Evolutionary conservation across 768 basidiomycete genomes (phyloP), one percentile per base, ranked within the genome.

Genomic region (Dictyophora rubrovolvata): DNA sequence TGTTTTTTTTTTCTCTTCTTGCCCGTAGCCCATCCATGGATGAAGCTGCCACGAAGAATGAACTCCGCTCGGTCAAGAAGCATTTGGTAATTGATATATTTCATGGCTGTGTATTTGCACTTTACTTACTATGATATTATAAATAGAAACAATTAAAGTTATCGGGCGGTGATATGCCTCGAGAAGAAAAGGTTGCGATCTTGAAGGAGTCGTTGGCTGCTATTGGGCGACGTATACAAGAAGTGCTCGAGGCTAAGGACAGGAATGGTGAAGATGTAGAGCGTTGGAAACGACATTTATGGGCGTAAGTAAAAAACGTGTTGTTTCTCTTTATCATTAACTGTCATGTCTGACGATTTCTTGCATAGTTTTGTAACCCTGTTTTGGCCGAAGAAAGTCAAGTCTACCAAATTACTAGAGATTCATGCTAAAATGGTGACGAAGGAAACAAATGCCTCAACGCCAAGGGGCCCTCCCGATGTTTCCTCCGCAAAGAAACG

Each of bases 331-430:
- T 60, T 49, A 34, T 52, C 34, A 5, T 10, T 48, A 16, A 20
- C n/a, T 35, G 16, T 21, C 28, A 33, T 48, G 48, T 54, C 33
- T 36, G 16, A 22, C 36, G 16, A 54, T 47, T 16, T 28, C 28
- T 33, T 55, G 34, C 50, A 11, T 66, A 93, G 91, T 36, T 97
- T 97, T 63, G 93, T 96, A 50, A 93, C 92, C 2, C 78, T 93
- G 56, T 97, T 97, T 73, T 97, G 94, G 94, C 94, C 94, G 5
- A 90, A 95, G 77, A 91, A 94, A 72, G 93, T 97, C 63, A 93
- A 88, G 69, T 91, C 93, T 12, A 84, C 82, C 16, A 96, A 96
- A 71, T 75, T 97, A 42, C 89, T 94, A 71, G 92, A 93, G 68
- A 95, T 97, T 48, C 93, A 96, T 66, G 87, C 89, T 16, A 96